phyloP scores from a whole-genome alignment of 208 protist species.

The Leishmania martiniquensis region DNA sequence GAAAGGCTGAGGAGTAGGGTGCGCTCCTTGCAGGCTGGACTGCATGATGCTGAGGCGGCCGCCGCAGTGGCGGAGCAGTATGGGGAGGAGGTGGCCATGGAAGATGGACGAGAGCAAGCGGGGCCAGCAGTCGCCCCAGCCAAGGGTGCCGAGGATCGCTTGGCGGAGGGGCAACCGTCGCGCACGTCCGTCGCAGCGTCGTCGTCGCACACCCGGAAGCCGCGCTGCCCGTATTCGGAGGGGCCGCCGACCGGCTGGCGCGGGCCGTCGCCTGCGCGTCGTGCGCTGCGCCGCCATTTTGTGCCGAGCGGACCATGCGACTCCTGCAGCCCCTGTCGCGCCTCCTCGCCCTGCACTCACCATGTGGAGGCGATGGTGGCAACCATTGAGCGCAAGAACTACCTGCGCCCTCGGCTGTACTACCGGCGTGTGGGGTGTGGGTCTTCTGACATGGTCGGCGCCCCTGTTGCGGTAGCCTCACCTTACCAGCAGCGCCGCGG shows the following conservation, averaged over 20 bases:
- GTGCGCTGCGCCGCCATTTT: conserved; percentile 25
- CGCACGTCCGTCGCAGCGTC: background rate
- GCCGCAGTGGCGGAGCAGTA: background rate
- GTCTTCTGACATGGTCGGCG: conserved; percentile 5
- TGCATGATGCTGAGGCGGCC: conserved; percentile 2
- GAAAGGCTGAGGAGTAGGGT: conserved; percentile 22
- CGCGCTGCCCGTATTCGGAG: conserved; percentile 26
- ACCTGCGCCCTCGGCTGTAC: conserved; percentile 63
- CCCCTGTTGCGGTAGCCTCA: background rate
- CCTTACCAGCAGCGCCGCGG: background rate
- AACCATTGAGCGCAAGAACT: conserved; percentile 76
- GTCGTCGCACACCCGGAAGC: conserved; percentile 14
- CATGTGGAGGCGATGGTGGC: conserved; percentile 72
- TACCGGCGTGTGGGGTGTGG: conserved; percentile 46
- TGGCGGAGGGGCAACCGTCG: background rate
- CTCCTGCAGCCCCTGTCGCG: conserved; percentile 11
- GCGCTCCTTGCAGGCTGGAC: conserved; percentile 6
- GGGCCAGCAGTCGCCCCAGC: background rate
- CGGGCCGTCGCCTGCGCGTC: conserved; percentile 16
- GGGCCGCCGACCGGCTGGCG: conserved; percentile 10
- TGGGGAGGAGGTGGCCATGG: background rate
- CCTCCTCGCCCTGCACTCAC: conserved; percentile 44
- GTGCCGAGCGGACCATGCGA: conserved; percentile 33
- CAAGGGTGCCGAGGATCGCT: background rate
- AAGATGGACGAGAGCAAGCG: background rate